These are phyloP conservation scores for Teunomyces kruisii DNA, from an alignment of 805 yeast species.

Conservation along the genomic window DNA sequence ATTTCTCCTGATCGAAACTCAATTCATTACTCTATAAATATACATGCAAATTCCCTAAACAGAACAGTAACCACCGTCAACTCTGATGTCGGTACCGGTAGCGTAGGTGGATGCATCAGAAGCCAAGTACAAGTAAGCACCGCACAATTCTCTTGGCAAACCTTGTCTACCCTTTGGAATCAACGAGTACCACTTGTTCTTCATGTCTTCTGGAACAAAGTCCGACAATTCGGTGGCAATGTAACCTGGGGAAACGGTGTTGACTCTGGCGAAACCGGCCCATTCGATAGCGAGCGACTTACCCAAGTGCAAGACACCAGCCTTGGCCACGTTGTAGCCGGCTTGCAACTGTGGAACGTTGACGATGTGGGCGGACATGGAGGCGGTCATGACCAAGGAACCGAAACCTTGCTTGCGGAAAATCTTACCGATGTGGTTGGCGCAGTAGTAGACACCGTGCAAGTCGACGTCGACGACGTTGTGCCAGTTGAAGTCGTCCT, in stretches of 20 bases:
- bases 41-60: constrained; percentile 27
- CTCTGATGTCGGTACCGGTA: constrained; percentile 72
- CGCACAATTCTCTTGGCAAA: constrained; percentile 68
- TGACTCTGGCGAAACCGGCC: constrained; percentile 82
- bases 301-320: constrained; percentile 74
- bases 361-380: constrained; percentile 86
- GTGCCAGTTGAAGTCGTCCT: constrained; percentile 63
- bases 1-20: background rate
- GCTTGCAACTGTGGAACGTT: constrained; percentile 88
- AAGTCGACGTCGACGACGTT: constrained; percentile 73
- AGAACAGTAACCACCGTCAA: constrained; percentile 76
- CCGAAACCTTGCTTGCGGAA: constrained; percentile 76
- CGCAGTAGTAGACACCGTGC: constrained; percentile 77
- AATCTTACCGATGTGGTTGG: constrained; percentile 68
- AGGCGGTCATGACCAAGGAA: constrained; percentile 79
- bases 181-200: constrained; percentile 39
- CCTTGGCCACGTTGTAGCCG: constrained; percentile 83
- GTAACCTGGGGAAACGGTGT: constrained; percentile 85
- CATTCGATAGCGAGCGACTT: constrained; percentile 84
- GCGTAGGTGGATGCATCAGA: constrained; percentile 79
- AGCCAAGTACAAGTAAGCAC: constrained; percentile 78
- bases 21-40: constrained; percentile 2
- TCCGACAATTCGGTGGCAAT: constrained; percentile 64
- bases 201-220: constrained; percentile 35
- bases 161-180: constrained; percentile 79